These are phyloP conservation scores for Syzygium syzygioides DNA, from an alignment of 441 rosid species.

Conservation along the genomic window DNA sequence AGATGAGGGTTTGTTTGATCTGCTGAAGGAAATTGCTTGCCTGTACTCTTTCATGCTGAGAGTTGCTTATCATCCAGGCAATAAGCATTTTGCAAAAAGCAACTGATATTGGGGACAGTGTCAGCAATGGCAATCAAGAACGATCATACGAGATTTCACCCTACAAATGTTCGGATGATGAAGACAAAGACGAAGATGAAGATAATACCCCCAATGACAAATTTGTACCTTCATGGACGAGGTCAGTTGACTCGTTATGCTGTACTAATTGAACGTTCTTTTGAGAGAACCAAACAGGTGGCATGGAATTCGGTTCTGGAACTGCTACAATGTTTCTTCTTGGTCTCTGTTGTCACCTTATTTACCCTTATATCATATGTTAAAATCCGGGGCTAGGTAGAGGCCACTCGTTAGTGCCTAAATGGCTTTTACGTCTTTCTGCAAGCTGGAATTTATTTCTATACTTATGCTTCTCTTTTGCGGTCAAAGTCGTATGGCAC, in stretches of 20 bases:
- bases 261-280: not conserved
- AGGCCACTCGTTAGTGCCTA: not conserved
- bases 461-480: too few relatives aligned
- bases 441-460: not conserved
- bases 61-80: too few relatives aligned
- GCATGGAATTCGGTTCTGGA: not conserved
- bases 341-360: not conserved
- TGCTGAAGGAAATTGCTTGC: too few relatives aligned
- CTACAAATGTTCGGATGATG: conserved; percentile 57
- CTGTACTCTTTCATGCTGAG: too few relatives aligned
- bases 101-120: too few relatives aligned
- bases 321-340: not conserved
- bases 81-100: too few relatives aligned
- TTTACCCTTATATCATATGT: not conserved
- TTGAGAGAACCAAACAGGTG: not conserved
- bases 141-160: too few relatives aligned
- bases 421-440: not conserved
- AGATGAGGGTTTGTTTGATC: too few relatives aligned
- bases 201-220: conserved; percentile 41
- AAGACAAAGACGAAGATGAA: conserved; percentile 59
- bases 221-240: conserved; percentile 83
- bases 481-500: too few relatives aligned
- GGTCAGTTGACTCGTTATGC: conserved; percentile 27
- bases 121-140: too few relatives aligned
- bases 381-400: not conserved